Base-by-base conservation (phyloP, 2,329 filamentous ascomycete species). In the Daldinia eschscholtzii region DNA sequence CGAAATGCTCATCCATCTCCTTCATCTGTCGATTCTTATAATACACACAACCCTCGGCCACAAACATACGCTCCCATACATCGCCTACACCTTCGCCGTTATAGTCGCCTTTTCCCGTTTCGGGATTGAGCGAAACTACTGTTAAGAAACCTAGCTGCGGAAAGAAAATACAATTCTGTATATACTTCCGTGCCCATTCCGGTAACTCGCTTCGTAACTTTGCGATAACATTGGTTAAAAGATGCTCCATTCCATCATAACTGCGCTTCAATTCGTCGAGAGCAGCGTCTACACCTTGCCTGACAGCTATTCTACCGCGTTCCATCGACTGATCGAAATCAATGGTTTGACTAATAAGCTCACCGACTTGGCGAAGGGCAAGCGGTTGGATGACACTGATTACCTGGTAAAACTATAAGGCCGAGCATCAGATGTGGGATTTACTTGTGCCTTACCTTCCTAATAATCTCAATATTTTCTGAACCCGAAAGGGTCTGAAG, bases 71-170 rank as follows among this genome's bases (percentile, higher is more conserved):
- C 67, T 94, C 88, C 96, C 95, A 99, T 0, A 81, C 80, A 63
- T 89, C 89, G 15, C 82, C 76, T 3, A 83, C 77, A 0, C 85
- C 83, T 65, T 87, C 83, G 0, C 92, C 92, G 72, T 89, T 85
- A 72, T 91, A 94, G 10, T 87, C 82, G 0, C 88, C 86, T 53
- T 84, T 81, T 0, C 88, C 88, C 1, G 86, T 89, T 1, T 83
- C 78, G 13, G 84, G 81, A 72, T 93, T 87, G 3, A 90, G 79
- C 1, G 86, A 86, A 15, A 97, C 89, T 0, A 91, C 89, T 2
- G 94, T 92, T 41, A 98, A 86, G 76, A 98, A 99, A 0, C 96
- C 96, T 41, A 98, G 88, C 75, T 97, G 94, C 0, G 94, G 95
- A 69, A 97, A 92, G 78, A 96, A 97, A 18, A 96, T 91, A 70